Evolutionary conservation across 2,329 filamentous ascomycete genomes (phyloP).

Genomic region (Exophiala mesophila): DNA sequence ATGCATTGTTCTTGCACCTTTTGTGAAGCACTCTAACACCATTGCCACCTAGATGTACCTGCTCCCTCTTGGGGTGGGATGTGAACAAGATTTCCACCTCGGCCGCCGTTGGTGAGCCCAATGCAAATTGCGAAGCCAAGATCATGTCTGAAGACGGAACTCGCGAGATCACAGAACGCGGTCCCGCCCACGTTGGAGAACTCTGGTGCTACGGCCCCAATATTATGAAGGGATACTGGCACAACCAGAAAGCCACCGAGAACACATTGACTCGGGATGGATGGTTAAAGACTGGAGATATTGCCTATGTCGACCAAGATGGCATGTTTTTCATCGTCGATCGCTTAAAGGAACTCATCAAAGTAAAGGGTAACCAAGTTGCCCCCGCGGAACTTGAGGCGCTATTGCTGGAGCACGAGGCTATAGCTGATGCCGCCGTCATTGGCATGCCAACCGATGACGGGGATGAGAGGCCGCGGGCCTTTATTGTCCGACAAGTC

Average conservation of each 20-base stretch:
- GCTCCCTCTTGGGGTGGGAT: conserved; percentile 63
- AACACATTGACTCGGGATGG: conserved; percentile 49
- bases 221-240: conserved; percentile 56
- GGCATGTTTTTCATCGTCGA: conserved; percentile 59
- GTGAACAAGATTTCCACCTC: conserved; percentile 43
- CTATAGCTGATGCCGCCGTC: conserved; percentile 44
- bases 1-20: background rate
- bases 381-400: conserved; percentile 46
- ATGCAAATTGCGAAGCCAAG: conserved; percentile 64
- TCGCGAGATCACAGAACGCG: conserved; percentile 16
- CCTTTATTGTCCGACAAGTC: conserved; percentile 40
- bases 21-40: background rate
- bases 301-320: conserved; percentile 42
- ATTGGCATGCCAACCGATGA: conserved; percentile 40
- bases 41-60: conserved; percentile 50
- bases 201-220: conserved; percentile 53
- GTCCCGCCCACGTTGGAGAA: conserved; percentile 34
- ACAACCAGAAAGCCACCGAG: conserved; percentile 50
- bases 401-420: conserved; percentile 41
- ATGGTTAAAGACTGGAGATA: conserved; percentile 59
- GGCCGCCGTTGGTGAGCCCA: conserved; percentile 60
- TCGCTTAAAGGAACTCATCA: conserved; percentile 56
- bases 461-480: conserved; percentile 33
- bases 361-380: conserved; percentile 54
- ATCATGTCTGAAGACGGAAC: conserved; percentile 49